Base-by-base conservation (phyloP, 768 basidiomycete species). In the Xerocomellus chrysenteron region DNA sequence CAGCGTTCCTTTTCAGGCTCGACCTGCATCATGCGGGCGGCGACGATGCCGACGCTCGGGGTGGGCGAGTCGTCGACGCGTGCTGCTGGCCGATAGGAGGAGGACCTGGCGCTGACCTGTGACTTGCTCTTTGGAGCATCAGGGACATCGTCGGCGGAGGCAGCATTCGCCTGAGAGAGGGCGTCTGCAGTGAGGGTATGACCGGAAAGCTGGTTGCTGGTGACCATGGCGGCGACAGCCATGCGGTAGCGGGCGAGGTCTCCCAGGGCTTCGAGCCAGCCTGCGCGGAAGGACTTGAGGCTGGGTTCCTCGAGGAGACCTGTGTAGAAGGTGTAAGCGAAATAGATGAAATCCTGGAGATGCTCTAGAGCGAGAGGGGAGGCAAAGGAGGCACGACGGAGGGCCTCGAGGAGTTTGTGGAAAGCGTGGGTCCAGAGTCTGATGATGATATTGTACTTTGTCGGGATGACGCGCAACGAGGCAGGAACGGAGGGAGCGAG, bases 251-350 rank as follows among this genome's bases (percentile, higher is more conserved):
- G 81, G 0, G 97, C 94, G 32, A 99, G 81, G 73, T 99, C 97
- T 24, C 97, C 97, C 16, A 99, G 85, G 4, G 95, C 93, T 70
- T 99, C 97, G 50, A 98, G 83, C 97, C 97, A 99, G 17, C 87
- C 86, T 2, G 82, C 76, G 56, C 87, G 85, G 77, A 93, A 97
- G 8, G 75, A 70, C 2, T 70, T 73, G 44, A 98, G 80, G 1
- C 77, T 79, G 10, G 81, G 84, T 68, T 97, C 90, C 66, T 98
- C 96, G 48, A 94, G 77, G 3, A 98, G 81, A 39, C 87, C 85
- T 0, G 94, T 88, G 75, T 98, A 98, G 65, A 95, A 96, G 0
- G 86, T 86, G 74, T 98, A 99, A 0, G 96, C 90, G 61, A 93
- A 97, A 64, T 94, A 93, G 42, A 97, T 92, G 62, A 94, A 95